phyloP scores from a whole-genome alignment of 805 yeast genomes.

The Komagataella populi region DNA sequence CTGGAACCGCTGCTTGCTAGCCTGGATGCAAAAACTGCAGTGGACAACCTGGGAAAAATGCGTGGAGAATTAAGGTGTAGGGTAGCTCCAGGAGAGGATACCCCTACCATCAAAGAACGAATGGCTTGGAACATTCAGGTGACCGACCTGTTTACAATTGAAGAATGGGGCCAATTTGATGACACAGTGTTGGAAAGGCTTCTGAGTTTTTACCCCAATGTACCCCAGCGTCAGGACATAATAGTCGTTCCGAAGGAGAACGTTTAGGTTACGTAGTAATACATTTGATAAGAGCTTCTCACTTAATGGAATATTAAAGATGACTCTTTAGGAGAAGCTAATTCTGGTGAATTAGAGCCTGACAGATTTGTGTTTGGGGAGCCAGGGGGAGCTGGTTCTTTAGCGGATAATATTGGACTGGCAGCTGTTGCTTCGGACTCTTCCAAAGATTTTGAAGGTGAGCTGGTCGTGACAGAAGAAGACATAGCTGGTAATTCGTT shows the following conservation, averaged over 20 bases:
- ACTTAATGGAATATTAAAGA: background rate
- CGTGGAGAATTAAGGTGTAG: constrained; percentile 32
- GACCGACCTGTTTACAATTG: constrained; percentile 45
- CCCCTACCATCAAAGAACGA: constrained; percentile 32
- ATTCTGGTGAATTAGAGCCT: background rate
- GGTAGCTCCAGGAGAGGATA: constrained; percentile 29
- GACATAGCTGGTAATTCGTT: background rate
- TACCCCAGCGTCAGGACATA: constrained; percentile 16
- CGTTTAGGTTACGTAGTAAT: background rate
- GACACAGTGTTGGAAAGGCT: constrained; percentile 23
- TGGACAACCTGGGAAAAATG: constrained; percentile 44
- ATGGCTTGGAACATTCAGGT: constrained; percentile 61
- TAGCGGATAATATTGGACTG: background rate
- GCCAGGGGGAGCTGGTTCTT: background rate
- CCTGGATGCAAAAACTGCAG: constrained; percentile 35
- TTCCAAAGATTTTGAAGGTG: background rate
- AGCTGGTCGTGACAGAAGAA: background rate
- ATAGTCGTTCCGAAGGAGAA: background rate
- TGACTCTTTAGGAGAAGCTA: background rate
- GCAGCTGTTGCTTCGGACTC: background rate
- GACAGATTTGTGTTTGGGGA: background rate
- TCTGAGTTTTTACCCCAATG: constrained; percentile 33
- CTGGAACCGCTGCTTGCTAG: constrained; percentile 28
- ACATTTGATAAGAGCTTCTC: background rate
- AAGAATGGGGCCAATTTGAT: constrained; percentile 41